Base-by-base conservation (phyloP, 768 basidiomycete species). In the Lentinus brumalis region DNA sequence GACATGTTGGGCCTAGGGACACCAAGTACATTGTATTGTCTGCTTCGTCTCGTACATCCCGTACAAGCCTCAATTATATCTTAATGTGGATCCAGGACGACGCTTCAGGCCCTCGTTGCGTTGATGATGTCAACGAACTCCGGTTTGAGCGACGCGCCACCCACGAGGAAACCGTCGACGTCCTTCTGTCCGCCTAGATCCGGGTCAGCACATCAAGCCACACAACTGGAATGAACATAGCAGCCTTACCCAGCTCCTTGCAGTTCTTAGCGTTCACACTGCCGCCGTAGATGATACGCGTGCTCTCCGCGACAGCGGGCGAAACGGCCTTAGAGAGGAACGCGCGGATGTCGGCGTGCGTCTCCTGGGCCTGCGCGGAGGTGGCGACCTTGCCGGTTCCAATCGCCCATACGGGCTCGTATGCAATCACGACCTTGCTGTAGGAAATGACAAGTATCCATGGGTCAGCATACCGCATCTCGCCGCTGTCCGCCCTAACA, bases 341-440 rank as follows among this genome's bases (percentile, higher is more conserved):
- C 11, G 77, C 68, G 66, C 97, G 91, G 69, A 96, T 88, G 61
- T 89, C 85, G 41, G 82, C 83, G 71, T 99, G 97, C 2, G 92
- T 86, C 44, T 95, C 91, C 76, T 98, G 96, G 1, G 97, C 97
- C 78, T 98, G 91, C n/a, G 79, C 81, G 0, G 91, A 80, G 35
- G 92, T 92, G 47, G 96, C 96, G 54, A 97, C 96, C 74, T 91
- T 96, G 64, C 96, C 96, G 12, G 96, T 98, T 47, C 97, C 97
- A 74, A 98, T 98, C 38, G 97, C 96, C 96, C 97, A 98, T 16
- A 98, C 93, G 45, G 95, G 93, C 75, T 96, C 94, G 75, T 96
- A 99, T 18, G 97, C 97, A 69, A 99, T 83, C 59, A 99, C 96
- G 70, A 98, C 81, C 64, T 91, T 86, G 70, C 94, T 96, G 63